Evolutionary conservation across 345 rosid species (phyloP), one percentile per base, ranked within the genome.

Genomic region (Lepidium sativum): DNA sequence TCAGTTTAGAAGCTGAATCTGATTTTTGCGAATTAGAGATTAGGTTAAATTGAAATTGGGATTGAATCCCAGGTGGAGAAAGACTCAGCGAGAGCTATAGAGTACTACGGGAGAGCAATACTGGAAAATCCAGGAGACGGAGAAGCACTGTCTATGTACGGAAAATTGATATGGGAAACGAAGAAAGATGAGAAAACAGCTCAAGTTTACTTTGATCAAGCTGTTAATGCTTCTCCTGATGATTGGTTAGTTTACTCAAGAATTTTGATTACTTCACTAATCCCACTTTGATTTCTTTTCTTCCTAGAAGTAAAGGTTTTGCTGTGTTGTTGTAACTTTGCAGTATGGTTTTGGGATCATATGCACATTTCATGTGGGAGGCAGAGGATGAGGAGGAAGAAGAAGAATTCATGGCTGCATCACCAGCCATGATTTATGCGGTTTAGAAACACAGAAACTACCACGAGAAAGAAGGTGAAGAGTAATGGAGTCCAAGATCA

Each of bases 301-400:
- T 5, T 6, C 38, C 23, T 25, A 14, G 6, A n/a, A 57, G 31
- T 57, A 9, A 51, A 12, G n/a, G 39, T 44, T 68, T 27, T 27
- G 7, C 31, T 33, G 33, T 48, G 8, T 45, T 45, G 29, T 38
- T 8, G 41, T 21, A 0, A 60, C 6, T 58, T 49, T 66, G 79
- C 68, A 91, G 98, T 65, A 70, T 73, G 87, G 90, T 92, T 57
- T 21, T 86, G 77, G 96, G 89, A 67, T 82, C 98, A 0, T 92
- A 88, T 48, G 96, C 98, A 4, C 72, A 75, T 5, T 92, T 92
- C 71, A 80, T 92, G 95, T 92, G 98, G 98, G 95, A 86, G 50
- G 73, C 87, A 7, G 95, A 79, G n/a, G 92, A 82, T 4, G 92
- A 79, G 0, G 85, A 77, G 4, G 83, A 80, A 0, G 86, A 78